Base-by-base conservation (phyloP, 2,329 filamentous ascomycete genomes). In the Colletotrichum sp. region DNA sequence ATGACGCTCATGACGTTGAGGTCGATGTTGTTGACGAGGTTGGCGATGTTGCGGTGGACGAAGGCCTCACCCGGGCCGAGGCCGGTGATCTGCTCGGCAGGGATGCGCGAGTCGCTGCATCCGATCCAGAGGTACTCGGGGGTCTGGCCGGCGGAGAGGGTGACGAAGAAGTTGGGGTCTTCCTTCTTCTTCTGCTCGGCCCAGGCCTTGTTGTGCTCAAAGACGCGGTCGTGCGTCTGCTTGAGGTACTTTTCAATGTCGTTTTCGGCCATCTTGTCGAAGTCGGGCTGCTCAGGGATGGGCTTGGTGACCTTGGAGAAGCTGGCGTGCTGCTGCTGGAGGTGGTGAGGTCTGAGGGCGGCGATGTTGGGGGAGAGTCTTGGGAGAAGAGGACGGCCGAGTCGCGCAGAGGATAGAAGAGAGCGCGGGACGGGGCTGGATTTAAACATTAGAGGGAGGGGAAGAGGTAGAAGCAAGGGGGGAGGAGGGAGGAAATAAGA, bases 41-140 rank as follows among this genome's bases (percentile, higher is more conserved):
- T 98, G 86, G 95, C 96, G 84, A 98, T 98, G 88, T 98, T 98
- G 85, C 96, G 94, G 89, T 98, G 95, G 79, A 97, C 94, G 84
- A 98, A 98, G 80, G 96, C 94, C 85, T 98, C 95, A 79, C 96
- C 96, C n/a, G 96, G 95, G 82, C 94, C 89, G 72, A 96, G 91
- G 78, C 94, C 93, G 62, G 95, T 92, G 83, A 98, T 93, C 82
- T 94, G 94, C 81, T 96, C 96, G 80, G 96, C 96, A n/a, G 96
- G 96, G 82, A 96, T 95, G 79, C 96, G 94, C 55, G 93, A 95
- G 88, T 98, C 96, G 84, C 94, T 94, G 89, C 96, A 98, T 65
- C 96, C 96, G 82, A 98, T 95, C 95, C 95, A 98, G 70, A 95
- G 90, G 84, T 94, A 94, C 80, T 94, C 92, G 71, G 93, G 93